Conservation (phyloP, 768 basidiomycete species). For the Boletus rex-veris region DNA sequence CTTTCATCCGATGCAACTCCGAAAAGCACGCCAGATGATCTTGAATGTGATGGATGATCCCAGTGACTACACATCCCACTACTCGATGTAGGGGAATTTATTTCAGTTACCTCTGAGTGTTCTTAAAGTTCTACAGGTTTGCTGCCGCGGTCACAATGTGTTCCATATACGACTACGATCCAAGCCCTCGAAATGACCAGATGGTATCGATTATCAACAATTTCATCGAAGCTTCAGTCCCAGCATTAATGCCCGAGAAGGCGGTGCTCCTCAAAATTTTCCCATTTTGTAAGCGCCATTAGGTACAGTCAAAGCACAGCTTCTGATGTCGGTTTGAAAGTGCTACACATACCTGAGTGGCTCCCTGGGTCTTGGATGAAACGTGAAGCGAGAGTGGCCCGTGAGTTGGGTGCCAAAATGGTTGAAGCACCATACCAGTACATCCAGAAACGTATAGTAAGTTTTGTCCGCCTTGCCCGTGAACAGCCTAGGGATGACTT, state of each 20-base stretch:
- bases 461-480: background rate
- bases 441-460: conserved; percentile 5
- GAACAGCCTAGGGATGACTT: background rate
- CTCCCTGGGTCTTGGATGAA: conserved; percentile 18
- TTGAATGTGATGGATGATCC: conserved; percentile 10
- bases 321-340: conserved; percentile 5
- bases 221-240: conserved; percentile 5
- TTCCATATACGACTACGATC: conserved; percentile 20
- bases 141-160: conserved; percentile 30
- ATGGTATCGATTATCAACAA: conserved; percentile 15
- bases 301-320: background rate
- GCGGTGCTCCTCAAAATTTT: conserved; percentile 13
- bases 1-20: conserved; percentile 17
- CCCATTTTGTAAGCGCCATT: conserved; percentile 14
- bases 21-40: conserved; percentile 8
- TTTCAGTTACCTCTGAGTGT: background rate
- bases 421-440: conserved; percentile 17
- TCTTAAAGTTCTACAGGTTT: conserved; percentile 18
- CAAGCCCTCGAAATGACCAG: conserved; percentile 9
- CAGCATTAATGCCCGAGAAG: conserved; percentile 9
- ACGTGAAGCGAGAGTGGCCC: conserved; percentile 7
- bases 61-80: conserved; percentile 4
- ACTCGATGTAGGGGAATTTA: conserved; percentile 5
- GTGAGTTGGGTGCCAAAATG: conserved; percentile 6
- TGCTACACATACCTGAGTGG: conserved; percentile 28